phyloP scores from a whole-genome alignment of 257 asterid genomes.

The Oldenlandia corymbosa region DNA sequence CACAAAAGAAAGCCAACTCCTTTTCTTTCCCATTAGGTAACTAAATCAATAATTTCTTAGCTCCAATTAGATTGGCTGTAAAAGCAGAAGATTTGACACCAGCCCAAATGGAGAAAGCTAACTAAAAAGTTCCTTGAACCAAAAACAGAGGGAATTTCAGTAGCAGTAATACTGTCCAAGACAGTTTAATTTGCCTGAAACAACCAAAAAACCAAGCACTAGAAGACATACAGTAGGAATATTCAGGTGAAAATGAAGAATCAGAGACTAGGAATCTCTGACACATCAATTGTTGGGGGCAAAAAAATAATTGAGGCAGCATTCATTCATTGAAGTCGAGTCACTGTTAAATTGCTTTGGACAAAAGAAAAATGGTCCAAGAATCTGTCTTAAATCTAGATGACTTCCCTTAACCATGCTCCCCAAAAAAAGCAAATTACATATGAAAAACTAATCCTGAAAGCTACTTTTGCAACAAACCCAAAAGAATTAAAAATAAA shows the following conservation, averaged over 20 bases:
- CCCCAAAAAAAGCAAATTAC: slow-evolving; percentile 50
- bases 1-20: slow-evolving; percentile 64
- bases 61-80: no score
- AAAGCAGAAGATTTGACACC: not conserved
- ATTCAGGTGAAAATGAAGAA: not conserved
- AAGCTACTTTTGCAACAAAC: slow-evolving; percentile 36
- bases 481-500: not conserved
- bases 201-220: not conserved
- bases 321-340: slow-evolving; percentile 18
- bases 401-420: slow-evolving; percentile 26
- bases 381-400: slow-evolving; percentile 23
- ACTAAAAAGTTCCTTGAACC: not conserved
- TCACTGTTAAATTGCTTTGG: slow-evolving; percentile 25
- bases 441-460: slow-evolving; percentile 33
- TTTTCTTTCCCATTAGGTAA: slow-evolving; percentile 59
- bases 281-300: slow-evolving; percentile 14
- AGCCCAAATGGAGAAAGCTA: not conserved
- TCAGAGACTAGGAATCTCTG: not conserved
- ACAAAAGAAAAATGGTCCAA: slow-evolving; percentile 24
- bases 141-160: not conserved
- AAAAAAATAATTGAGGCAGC: slow-evolving; percentile 25
- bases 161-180: not conserved
- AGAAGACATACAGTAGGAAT: not conserved
- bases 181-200: not conserved
- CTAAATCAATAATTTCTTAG: not conserved